These are phyloP conservation scores for Lasiodiplodia sp. DNA, from an alignment of 2,329 filamentous ascomycete genomes.

Conservation along the genomic window DNA sequence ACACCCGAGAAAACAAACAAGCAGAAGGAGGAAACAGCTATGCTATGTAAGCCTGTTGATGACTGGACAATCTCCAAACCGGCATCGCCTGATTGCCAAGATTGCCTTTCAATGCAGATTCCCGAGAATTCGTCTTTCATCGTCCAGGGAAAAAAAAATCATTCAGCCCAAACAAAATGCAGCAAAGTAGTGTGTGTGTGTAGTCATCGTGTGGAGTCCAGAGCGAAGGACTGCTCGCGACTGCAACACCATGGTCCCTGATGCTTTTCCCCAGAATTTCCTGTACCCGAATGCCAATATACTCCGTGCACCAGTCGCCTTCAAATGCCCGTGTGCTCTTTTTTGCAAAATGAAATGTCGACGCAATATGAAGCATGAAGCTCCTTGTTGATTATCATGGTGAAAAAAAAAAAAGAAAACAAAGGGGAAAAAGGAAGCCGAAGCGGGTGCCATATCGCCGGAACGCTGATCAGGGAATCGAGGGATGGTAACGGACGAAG, in stretches of 20 bases:
- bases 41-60: background rate
- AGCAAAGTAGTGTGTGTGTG: background rate
- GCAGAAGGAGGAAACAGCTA: background rate
- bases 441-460: background rate
- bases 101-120: background rate
- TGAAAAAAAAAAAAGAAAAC: background rate
- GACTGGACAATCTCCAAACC: background rate
- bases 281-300: background rate
- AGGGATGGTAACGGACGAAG: background rate
- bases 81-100: background rate
- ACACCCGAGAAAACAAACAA: background rate
- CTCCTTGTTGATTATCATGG: background rate
- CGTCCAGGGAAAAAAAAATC: background rate
- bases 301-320: background rate
- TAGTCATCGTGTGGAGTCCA: background rate
- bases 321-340: background rate
- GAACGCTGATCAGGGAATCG: background rate
- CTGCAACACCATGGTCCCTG: background rate
- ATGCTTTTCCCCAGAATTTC: background rate
- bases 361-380: background rate
- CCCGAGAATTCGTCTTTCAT: background rate
- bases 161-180: background rate
- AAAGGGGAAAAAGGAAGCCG: background rate
- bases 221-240: background rate
- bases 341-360: background rate